These are phyloP conservation scores for Fraxinus paxiana DNA, from an alignment of 305 asterid genomes.

Conservation along the genomic window DNA sequence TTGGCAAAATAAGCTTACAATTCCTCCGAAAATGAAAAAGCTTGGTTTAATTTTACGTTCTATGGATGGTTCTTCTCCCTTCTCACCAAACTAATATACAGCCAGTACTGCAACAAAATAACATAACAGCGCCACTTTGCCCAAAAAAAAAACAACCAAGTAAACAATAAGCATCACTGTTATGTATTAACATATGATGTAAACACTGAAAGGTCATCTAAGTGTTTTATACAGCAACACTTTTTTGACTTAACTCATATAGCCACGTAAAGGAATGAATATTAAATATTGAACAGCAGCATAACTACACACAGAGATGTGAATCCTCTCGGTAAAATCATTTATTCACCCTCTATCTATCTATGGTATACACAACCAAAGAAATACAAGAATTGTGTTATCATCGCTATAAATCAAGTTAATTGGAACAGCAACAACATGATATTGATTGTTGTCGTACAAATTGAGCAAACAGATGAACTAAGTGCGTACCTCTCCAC, in stretches of 20 bases:
- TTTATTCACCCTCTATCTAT: neutral
- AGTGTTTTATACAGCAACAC: neutral
- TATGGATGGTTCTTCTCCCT: neutral
- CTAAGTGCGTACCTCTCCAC: conserved; percentile 43
- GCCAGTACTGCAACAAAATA: neutral
- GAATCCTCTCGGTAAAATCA: neutral
- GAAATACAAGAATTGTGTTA: neutral
- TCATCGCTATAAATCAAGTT: neutral
- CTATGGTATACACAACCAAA: neutral
- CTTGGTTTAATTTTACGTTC: neutral
- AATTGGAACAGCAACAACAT: conserved; percentile 3
- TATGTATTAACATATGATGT: neutral
- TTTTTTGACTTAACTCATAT: neutral
- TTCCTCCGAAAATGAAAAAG: neutral
- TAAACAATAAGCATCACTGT: too few relatives aligned
- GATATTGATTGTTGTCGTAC: neutral
- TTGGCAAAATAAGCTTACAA: neutral
- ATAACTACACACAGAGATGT: neutral
- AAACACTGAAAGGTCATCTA: neutral
- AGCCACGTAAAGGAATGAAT: neutral
- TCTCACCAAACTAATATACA: neutral
- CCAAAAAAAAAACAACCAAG: neutral
- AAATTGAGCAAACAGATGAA: conserved; percentile 10
- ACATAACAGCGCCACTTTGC: neutral
- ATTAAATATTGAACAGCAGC: neutral